Base-by-base conservation (phyloP, 371 early-diverging fungal species). In the Mucor mucedo region DNA sequence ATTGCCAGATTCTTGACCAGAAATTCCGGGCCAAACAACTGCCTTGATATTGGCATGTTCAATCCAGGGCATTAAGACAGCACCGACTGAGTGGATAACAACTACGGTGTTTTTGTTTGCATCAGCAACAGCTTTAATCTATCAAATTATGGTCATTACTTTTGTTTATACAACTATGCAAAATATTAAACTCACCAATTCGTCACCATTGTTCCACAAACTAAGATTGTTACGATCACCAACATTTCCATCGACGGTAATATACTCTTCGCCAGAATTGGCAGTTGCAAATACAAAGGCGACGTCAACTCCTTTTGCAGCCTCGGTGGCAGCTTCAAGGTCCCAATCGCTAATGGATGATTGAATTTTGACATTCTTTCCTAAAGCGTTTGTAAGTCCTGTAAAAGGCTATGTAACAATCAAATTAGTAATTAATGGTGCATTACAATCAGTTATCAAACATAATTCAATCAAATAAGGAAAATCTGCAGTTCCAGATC, bases 1-100 rank as follows among this genome's bases (percentile, higher is more conserved):
- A 48, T 86, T 84, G 29, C 89, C 89, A 28, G 83, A 70, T 63
- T 88, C 89, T 72, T 89, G 85, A 44, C 81, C 78, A 21, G 78
- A 73, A 63, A 79, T 60, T 57, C 78, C 75, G 27, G 87, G 82
- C 68, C 77, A 77, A 14, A 88, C 54, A 33, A 88, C 72, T 35
- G 86, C 85, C 44, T 74, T 83, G 56, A 81, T 75, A 52, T 85
- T 85, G 30, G 85, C 80, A 63, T 86, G 80, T 63, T 79, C 55
- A 65, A 80, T 68, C 86, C 86, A 88, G 2, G 76, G 79, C 83
- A 87, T 83, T 42, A 77, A 55, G 13, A 87, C 84, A 56, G 87
- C 66, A 32, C 86, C 86, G 16, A 82, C 83, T 47, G 77, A 65
- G 65, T 87, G 81, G 30, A 87, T 76, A 6, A 89, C 85, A 42